Percentiles rank a stretch among this genome's conserved stretches.
phyloP scores from a whole-genome alignment of 1,284 basidiomycete genomes.

The Albatrellus sp. region DNA sequence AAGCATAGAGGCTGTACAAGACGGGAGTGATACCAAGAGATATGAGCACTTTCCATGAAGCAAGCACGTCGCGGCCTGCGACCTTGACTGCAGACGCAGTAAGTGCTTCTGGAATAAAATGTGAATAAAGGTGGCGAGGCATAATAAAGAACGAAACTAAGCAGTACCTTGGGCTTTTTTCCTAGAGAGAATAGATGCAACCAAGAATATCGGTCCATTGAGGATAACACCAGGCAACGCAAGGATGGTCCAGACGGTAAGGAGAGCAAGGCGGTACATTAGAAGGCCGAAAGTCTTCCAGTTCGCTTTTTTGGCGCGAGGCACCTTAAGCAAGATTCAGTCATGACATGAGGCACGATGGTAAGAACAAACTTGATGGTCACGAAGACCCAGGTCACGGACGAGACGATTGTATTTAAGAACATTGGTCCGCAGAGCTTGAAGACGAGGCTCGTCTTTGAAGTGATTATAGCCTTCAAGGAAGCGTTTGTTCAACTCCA shows the following conservation, averaged over 20 bases:
- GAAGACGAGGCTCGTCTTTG: conserved; percentile 87
- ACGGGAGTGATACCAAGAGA: conserved; percentile 86
- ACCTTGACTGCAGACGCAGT: conserved; percentile 96
- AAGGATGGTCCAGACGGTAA: conserved; percentile 77
- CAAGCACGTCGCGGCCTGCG: conserved; percentile 88
- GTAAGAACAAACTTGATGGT: conserved; percentile 71
- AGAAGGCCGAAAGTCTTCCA: conserved; percentile 87
- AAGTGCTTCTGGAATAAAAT: conserved; percentile 68
- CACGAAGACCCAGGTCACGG: conserved; percentile 88
- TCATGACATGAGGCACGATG: background rate
- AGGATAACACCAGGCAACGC: conserved; percentile 92
- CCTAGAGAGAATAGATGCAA: conserved; percentile 81
- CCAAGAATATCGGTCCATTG: conserved; percentile 91
- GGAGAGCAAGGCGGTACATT: conserved; percentile 72
- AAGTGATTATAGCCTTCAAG: conserved; percentile 91
- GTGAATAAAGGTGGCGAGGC: background rate
- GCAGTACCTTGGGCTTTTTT: conserved; percentile 80
- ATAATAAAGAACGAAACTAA: background rate
- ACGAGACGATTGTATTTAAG: conserved; percentile 88
- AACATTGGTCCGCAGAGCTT: conserved; percentile 76
- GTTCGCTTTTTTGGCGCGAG: conserved; percentile 68
- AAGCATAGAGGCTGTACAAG: conserved; percentile 77
- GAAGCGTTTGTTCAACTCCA: conserved; percentile 92
- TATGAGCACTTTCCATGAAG: conserved; percentile 97
- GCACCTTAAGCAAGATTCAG: conserved; percentile 37